Evolutionary conservation across 148 eudicot genomes (phyloP), one percentile per base, ranked within the genome.

Genomic region (Rhododendron mucronatum): DNA sequence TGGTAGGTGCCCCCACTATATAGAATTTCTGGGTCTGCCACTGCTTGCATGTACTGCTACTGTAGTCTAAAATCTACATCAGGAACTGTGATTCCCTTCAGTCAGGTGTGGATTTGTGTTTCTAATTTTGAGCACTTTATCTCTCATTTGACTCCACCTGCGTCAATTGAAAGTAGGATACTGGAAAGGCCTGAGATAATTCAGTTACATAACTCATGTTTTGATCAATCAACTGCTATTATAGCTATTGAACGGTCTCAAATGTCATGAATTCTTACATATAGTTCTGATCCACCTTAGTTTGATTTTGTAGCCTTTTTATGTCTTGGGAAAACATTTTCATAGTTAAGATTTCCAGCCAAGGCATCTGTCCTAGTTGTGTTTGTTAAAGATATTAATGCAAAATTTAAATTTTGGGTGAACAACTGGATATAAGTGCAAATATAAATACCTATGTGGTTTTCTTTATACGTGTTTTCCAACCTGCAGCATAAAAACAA

Each of bases 401-500:
- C 11, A 41, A 10, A 3, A 9, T 14, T 18, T 18, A 20, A 7
- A 7, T 7, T 55, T 5, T 35, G 7, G 47, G 44, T 14, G 61
- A 73, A 73, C 39, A 73, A 33, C 78, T 30, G 39, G 78, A 73
- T 13, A 73, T 33, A 33, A 2, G 11, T 18, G 11, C 41, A 51
- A 10, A 53, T 16, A 80, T 69, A 28, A 69, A 13, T 13, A 30
- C 75, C 15, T 28, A 50, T 48, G 73, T 59, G 74, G 51, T 86
- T 51, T 33, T 50, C 50, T 84, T 21, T 4, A 33, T 57, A 71
- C 47, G 63, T 87, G 33, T 87, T 65, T 69, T 6, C n/a, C 78
- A 55, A 76, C 61, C 59, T 91, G 91, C 92, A 97, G 99, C 94
- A 97, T 90, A 95, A 89, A 89, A 93, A 90, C 83, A 88, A 88